phyloP scores from a whole-genome alignment of 2,329 filamentous ascomycete genomes.

The Penicillium sp. region DNA sequence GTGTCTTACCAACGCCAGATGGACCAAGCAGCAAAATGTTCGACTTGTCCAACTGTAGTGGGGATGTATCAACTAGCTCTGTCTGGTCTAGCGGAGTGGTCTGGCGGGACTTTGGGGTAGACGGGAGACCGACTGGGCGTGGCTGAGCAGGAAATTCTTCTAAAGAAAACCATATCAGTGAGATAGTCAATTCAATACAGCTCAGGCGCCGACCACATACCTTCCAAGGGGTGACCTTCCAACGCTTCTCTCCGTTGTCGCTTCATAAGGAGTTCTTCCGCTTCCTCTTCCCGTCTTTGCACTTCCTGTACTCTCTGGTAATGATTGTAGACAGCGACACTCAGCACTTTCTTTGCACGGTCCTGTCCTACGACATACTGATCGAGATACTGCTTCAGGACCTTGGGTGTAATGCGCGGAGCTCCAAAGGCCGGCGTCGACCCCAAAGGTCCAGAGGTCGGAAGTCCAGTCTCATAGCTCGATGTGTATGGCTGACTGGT shows the following conservation, averaged over 20 bases:
- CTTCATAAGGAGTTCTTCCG: conserved; percentile 70
- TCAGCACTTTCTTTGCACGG: conserved; percentile 85
- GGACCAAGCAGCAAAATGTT: conserved; percentile 89
- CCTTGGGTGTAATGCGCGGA: conserved; percentile 59
- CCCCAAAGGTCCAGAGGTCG: conserved; percentile 62
- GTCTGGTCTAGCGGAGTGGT: conserved; percentile 33
- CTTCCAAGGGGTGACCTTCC: conserved; percentile 74
- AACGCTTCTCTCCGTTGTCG: conserved; percentile 67
- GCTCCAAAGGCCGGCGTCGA: conserved; percentile 58
- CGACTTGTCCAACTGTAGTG: conserved; percentile 86
- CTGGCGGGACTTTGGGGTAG: conserved; percentile 25
- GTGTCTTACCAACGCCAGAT: conserved; percentile 92
- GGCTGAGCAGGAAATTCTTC: conserved; percentile 64
- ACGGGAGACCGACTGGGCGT: conserved; percentile 45
- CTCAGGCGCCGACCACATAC: conserved; percentile 43
- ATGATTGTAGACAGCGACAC: conserved; percentile 92
- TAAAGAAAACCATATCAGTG: conserved; percentile 25
- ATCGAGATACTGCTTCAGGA: conserved; percentile 85
- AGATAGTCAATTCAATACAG: background rate
- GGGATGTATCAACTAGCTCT: conserved; percentile 52
- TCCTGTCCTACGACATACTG: conserved; percentile 97
- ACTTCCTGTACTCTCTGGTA: conserved; percentile 81
- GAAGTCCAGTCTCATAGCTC: conserved; percentile 61
- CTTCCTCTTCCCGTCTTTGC: conserved; percentile 73
- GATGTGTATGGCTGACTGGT: conserved; percentile 61